Conservation (phyloP, 768 basidiomycete species). For the Panaeolus cyanescens region DNA sequence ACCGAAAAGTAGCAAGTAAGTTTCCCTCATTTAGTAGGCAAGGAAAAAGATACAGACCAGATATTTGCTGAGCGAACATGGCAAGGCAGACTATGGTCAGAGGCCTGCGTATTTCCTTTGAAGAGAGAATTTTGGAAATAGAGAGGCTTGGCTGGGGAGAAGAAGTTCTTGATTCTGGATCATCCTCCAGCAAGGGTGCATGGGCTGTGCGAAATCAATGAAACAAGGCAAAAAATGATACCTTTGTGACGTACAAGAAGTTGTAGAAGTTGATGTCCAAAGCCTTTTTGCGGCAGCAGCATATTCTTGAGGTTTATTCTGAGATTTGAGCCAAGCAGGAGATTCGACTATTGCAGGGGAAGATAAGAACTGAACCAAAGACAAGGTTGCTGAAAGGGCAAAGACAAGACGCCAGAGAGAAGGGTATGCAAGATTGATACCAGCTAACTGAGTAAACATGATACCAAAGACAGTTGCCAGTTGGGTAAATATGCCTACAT, state of each 20-base stretch:
- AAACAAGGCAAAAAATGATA: neutral
- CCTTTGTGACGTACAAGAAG: neutral
- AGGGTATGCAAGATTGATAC: slow-evolving; percentile 70
- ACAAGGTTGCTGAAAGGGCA: slow-evolving; percentile 58
- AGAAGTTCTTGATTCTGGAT: slow-evolving; percentile 25
- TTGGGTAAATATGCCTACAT: slow-evolving; percentile 76
- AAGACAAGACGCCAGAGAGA: slow-evolving; percentile 73
- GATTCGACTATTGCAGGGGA: slow-evolving; percentile 66
- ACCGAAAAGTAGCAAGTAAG: slow-evolving; percentile 4
- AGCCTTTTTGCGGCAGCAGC: slow-evolving; percentile 48
- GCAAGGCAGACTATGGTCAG: slow-evolving; percentile 66
- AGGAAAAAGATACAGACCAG: slow-evolving; percentile 45
- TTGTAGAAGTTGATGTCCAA: slow-evolving; percentile 42
- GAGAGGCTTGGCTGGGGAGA: slow-evolving; percentile 38
- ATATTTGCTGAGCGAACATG: slow-evolving; percentile 80
- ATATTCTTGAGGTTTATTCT: slow-evolving; percentile 51
- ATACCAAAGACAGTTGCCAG: slow-evolving; percentile 84
- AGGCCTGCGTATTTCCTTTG: slow-evolving; percentile 59
- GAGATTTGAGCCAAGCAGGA: slow-evolving; percentile 62
- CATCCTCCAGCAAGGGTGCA: slow-evolving; percentile 43
- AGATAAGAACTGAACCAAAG: slow-evolving; percentile 56
- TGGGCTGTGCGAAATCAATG: slow-evolving; percentile 21
- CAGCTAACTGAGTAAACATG: slow-evolving; percentile 81
- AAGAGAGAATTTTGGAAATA: slow-evolving; percentile 51
- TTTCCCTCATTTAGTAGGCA: slow-evolving; percentile 1